Percentiles rank a stretch among this genome's conserved stretches.
Evolutionary conservation across 2,329 filamentous ascomycete species (phyloP).

Genomic region (Fusarium pininemorale): DNA sequence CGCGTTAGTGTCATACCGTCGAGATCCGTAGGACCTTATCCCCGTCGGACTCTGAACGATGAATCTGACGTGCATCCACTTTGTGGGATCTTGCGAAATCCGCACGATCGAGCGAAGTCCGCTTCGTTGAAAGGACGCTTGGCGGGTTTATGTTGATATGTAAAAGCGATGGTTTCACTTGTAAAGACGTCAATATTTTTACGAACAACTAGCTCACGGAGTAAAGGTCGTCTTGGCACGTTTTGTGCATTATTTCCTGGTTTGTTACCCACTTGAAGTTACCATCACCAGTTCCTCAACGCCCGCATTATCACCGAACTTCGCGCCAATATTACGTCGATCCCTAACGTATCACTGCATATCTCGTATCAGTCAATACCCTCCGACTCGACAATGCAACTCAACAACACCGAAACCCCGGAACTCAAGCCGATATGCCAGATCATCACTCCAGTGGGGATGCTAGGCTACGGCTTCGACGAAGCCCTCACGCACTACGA

Average conservation of each 20-base stretch:
- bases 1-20: neutral
- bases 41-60: neutral
- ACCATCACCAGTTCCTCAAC: no score
- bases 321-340: neutral
- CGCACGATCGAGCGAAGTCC: neutral
- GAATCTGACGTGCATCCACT: neutral
- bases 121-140: neutral
- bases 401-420: neutral
- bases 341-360: neutral
- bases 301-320: neutral
- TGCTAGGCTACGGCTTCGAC: conserved; percentile 60
- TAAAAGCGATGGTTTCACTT: neutral
- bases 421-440: neutral
- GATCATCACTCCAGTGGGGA: conserved; percentile 58
- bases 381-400: neutral
- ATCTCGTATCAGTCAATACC: neutral
- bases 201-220: no score
- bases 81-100: neutral
- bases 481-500: conserved; percentile 41
- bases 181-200: fast-evolving
- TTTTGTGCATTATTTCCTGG: neutral
- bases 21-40: neutral
- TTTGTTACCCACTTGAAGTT: fast-evolving
- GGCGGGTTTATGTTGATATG: neutral
- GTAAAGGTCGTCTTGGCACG: fast-evolving